Conservation (phyloP, 495 filamentous ascomycete genomes). For the Penicillium coffeae region DNA sequence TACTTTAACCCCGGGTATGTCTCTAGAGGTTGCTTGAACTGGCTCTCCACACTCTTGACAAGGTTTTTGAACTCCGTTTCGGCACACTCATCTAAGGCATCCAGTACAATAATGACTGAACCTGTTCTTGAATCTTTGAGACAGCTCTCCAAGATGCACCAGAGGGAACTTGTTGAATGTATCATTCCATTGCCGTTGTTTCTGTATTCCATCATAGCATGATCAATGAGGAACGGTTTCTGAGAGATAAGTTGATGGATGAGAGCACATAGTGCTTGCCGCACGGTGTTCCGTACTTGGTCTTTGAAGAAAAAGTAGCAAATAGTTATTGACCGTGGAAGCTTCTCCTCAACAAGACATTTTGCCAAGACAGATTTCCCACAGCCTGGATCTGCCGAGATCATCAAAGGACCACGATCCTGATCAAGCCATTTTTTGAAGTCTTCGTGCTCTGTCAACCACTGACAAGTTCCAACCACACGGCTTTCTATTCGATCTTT, state of each 20-base stretch:
- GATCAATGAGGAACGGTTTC: conserved; percentile 14
- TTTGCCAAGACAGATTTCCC: conserved; percentile 39
- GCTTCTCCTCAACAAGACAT: conserved; percentile 26
- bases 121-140: conserved; percentile 14
- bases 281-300: conserved; percentile 20
- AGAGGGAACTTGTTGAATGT: conserved; percentile 15
- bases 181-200: conserved; percentile 12
- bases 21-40: background rate
- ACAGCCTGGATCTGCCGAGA: conserved; percentile 42
- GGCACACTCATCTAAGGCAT: conserved; percentile 43
- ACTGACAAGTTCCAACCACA: conserved; percentile 29
- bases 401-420: conserved; percentile 21
- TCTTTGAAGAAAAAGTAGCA: conserved; percentile 36
- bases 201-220: conserved; percentile 17
- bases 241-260: conserved; percentile 28
- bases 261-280: conserved; percentile 28
- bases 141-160: conserved; percentile 21
- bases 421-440: conserved; percentile 20
- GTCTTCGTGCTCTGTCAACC: conserved; percentile 25
- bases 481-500: conserved; percentile 13
- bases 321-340: conserved; percentile 11
- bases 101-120: conserved; percentile 32
- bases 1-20: background rate
- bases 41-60: conserved; percentile 9
- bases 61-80: conserved; percentile 11